Evolutionary conservation across 2,329 filamentous ascomycete species (phyloP).

Genomic region (Lithohypha guttulata): DNA sequence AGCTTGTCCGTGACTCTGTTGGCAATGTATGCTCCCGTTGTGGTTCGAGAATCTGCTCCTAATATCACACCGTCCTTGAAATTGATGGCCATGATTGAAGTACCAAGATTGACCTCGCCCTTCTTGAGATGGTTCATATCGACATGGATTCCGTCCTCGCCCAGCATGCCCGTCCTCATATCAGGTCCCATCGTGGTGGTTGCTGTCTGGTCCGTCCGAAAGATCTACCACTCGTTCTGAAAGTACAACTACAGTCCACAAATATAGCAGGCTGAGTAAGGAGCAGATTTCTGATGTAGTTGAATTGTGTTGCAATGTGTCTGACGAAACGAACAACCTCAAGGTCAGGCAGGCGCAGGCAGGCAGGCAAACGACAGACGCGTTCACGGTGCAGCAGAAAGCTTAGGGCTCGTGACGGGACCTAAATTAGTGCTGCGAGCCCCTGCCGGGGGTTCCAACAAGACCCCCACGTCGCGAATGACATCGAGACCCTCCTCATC

Average conservation of each 20-base stretch:
- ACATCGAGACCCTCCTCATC: background rate
- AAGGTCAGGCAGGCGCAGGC: too few species aligned
- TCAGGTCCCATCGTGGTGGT: conserved; percentile 33
- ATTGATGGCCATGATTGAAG: conserved; percentile 98
- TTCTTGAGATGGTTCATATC: conserved; percentile 99
- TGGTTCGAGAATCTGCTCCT: conserved; percentile 91
- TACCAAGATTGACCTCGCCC: conserved; percentile 97
- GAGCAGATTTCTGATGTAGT: too few species aligned
- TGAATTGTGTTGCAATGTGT: too few species aligned
- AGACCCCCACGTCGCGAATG: background rate
- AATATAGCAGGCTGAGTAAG: too few species aligned
- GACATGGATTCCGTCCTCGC: conserved; percentile 86
- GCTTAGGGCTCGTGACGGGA: too few species aligned
- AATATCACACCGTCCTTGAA: conserved; percentile 98
- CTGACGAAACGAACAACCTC: too few species aligned
- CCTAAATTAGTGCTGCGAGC: background rate
- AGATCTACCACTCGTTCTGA: too few species aligned
- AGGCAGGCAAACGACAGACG: conserved; percentile 1
- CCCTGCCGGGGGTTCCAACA: background rate
- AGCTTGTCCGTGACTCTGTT: conserved; percentile 99
- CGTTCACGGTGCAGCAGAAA: background rate
- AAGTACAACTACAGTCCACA: too few species aligned
- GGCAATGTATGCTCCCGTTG: conserved; percentile 94
- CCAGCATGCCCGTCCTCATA: conserved; percentile 34
- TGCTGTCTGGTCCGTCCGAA: too few species aligned